These are phyloP conservation scores for Halteria grandinella DNA, from an alignment of 73 alveolate genomes.

Conservation along the genomic window DNA sequence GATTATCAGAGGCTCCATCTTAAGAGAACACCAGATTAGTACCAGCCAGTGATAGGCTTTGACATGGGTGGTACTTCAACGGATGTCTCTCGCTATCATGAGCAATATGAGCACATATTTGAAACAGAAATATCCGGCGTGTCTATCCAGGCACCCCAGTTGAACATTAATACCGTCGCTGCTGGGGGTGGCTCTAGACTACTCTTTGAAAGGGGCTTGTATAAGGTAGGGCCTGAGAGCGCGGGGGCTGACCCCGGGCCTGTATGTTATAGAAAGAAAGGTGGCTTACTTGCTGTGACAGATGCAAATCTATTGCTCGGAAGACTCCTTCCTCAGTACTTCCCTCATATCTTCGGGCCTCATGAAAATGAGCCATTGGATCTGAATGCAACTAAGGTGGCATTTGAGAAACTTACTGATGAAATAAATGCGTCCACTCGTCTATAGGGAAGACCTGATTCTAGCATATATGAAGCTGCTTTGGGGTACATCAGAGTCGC, in stretches of 20 bases:
- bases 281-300: conserved; percentile 78
- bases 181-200: conserved; percentile 96
- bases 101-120: conserved; percentile 60
- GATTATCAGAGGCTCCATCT: conserved; percentile 55
- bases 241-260: conserved; percentile 96
- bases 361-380: conserved; percentile 75
- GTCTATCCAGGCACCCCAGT: conserved; percentile 81
- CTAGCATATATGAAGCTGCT: conserved; percentile 67
- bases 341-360: conserved; percentile 89
- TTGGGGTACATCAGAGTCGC: conserved; percentile 89
- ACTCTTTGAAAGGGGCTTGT: conserved; percentile 78
- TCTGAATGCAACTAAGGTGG: conserved; percentile 39
- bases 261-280: conserved; percentile 84
- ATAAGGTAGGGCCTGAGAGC: conserved; percentile 91
- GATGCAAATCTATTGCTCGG: conserved; percentile 88
- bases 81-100: conserved; percentile 81
- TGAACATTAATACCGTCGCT: conserved; percentile 91
- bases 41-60: conserved; percentile 81
- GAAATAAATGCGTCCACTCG: conserved; percentile 23
- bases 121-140: conserved; percentile 87
- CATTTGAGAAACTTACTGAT: conserved; percentile 58
- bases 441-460: too few species aligned
- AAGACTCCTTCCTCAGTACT: conserved; percentile 78
- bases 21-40: background rate
- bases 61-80: conserved; percentile 99